These are phyloP conservation scores for Russula brevipes DNA, from an alignment of 768 basidiomycete genomes.

Conservation along the genomic window DNA sequence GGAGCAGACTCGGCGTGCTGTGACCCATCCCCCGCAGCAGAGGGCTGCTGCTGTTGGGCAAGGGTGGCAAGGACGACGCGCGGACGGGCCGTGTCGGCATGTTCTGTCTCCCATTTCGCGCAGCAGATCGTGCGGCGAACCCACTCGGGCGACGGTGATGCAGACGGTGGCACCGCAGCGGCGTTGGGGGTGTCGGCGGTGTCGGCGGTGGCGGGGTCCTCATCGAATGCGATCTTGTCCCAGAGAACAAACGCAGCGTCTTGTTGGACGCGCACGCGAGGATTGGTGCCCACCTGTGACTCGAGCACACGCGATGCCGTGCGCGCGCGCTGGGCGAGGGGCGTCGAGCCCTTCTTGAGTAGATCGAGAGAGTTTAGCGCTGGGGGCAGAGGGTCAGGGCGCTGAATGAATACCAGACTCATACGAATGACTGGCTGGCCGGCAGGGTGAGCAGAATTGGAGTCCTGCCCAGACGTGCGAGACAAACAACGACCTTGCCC, in stretches of 20 bases:
- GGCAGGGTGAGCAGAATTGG: neutral
- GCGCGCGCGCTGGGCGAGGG: slow-evolving; percentile 77
- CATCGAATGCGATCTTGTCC: slow-evolving; percentile 62
- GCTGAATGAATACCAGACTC: neutral
- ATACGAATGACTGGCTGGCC: neutral
- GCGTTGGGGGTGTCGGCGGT: slow-evolving; percentile 25
- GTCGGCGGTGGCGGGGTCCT: slow-evolving; percentile 24
- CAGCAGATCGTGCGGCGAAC: slow-evolving; percentile 80
- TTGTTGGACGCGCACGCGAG: slow-evolving; percentile 73
- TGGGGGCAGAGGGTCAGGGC: slow-evolving; percentile 32
- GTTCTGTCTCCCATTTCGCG: slow-evolving; percentile 66
- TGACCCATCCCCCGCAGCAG: neutral
- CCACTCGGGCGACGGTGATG: slow-evolving; percentile 67
- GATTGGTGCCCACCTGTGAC: slow-evolving; percentile 76
- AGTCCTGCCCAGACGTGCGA: neutral
- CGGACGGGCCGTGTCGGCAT: slow-evolving; percentile 37
- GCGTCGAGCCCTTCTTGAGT: slow-evolving; percentile 82
- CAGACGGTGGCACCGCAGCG: slow-evolving; percentile 25
- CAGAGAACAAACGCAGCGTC: slow-evolving; percentile 81
- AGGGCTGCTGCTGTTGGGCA: slow-evolving; percentile 1
- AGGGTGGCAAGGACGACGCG: slow-evolving; percentile 61
- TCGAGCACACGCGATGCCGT: slow-evolving; percentile 86
- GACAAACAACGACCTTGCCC: neutral
- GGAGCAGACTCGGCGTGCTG: slow-evolving; percentile 13
- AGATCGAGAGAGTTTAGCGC: slow-evolving; percentile 88